Percentiles rank a stretch among this genome's conserved stretches.
Evolutionary conservation across 106 monocot genomes (phyloP).

Genomic region (Dioscorea alata): DNA sequence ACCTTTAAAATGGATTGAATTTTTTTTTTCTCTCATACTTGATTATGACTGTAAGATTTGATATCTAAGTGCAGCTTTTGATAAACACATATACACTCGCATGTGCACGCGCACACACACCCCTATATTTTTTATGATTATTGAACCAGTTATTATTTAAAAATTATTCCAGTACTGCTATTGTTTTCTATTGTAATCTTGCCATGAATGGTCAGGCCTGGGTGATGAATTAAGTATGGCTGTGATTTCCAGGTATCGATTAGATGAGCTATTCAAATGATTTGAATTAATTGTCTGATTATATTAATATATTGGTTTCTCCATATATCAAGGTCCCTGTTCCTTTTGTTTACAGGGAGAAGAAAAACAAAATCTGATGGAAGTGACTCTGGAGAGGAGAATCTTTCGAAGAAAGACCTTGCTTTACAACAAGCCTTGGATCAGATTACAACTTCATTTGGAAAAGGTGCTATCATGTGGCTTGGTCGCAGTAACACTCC

Average conservation of each 20-base stretch:
- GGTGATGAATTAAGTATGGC: no score
- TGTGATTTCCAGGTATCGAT: background rate
- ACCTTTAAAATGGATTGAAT: no score
- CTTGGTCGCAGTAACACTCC: conserved; percentile 67
- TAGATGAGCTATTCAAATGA: background rate
- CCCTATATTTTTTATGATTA: no score
- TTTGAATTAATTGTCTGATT: background rate
- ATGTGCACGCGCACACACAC: no score
- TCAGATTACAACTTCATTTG: conserved; percentile 86
- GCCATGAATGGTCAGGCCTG: background rate
- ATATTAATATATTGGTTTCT: background rate
- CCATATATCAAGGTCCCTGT: background rate
- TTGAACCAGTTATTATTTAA: no score
- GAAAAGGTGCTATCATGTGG: conserved; percentile 99
- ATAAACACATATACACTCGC: no score
- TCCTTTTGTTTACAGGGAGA: conserved; percentile 27
- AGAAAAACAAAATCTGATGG: conserved; percentile 58
- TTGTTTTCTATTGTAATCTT: background rate
- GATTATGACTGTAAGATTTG: no score
- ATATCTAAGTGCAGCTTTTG: no score
- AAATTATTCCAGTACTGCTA: background rate
- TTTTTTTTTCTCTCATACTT: no score
- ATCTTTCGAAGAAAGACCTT: conserved; percentile 72
- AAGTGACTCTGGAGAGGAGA: conserved; percentile 72
- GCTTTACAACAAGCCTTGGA: conserved; percentile 89